Base-by-base conservation (phyloP, 495 filamentous ascomycete genomes). In the Halenospora varia region DNA sequence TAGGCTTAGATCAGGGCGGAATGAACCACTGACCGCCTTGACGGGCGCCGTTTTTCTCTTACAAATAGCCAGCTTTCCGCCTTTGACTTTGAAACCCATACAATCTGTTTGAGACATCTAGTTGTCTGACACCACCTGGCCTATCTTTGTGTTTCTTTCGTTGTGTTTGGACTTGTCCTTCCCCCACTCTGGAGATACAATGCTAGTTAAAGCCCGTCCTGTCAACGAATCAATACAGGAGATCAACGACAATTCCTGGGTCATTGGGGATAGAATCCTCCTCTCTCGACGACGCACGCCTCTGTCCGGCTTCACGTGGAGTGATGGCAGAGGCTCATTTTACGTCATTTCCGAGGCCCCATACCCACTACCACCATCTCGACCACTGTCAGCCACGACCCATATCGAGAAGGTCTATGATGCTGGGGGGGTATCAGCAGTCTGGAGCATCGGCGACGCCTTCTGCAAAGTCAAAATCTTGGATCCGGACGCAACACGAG, bases 401-500 rank as follows among this genome's bases (percentile, higher is more conserved):
- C 22, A 23, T 17, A 50, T 50, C 23, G 10, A 50, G 24, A 53
- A 8, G 51, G 60, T 62, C 23, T 51, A 62, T 45, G 57, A 60
- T 49, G 60, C 60, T 40, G 57, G 60, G 23, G 57, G n/a, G 20
- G 42, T 42, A n/a, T 45, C 56, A 35, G 49, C 55, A 11, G 60
- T 59, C 40, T 62, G 60, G 60, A 55, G 45, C n/a, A 50, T 55
- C 51, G 56, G 60, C 35, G 41, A 54, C n/a, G 60, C 60, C 41
- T 62, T 62, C 26, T 35, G 50, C 40, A 62, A 60, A 56, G 52
- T 39, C 59, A 58, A 17, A 25, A 40, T 29, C 52, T 29, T 48
- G 20, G 29, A 45, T 24, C 18, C 55, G 44, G 56, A 56, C 15
- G 41, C 59, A 41, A 62, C 59, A 55, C 51, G 39, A 41, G 62